Evolutionary conservation across 345 rosid genomes (phyloP), one percentile per base, ranked within the genome.

Genomic region (Triadica sebifera): DNA sequence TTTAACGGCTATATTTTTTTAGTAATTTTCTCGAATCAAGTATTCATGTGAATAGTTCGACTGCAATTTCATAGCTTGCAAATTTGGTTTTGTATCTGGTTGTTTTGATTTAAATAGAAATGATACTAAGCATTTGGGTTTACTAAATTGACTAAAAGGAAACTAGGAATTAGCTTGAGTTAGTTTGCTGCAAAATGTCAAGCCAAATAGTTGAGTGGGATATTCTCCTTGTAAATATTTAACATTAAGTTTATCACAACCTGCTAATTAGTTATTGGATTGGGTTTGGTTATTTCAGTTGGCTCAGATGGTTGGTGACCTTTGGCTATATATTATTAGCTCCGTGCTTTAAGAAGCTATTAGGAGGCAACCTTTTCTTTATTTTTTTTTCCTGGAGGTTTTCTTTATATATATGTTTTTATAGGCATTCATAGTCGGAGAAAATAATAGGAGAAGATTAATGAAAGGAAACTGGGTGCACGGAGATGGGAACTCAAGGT

Each of bases 301-400:
- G 20, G 55, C 71, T 52, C 60, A 69, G 16, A 69, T 69, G 72
- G 72, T 69, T 8, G 41, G 29, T 45, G 50, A 67, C 56, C 70
- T 24, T 67, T 45, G 37, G 8, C 34, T 55, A 8, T 17, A 29
- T 29, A 29, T 29, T 56, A 6, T 53, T 55, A 20, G 6, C 22
- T 70, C 9, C 25, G 29, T 16, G 19, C 53, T 43, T 22, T 57
- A 20, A 43, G 51, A n/a, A 56, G 74, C 41, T 16, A 41, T 57
- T 37, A 4, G 9, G 56, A 39, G 19, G 19, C 6, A 15, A n/a
- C 25, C n/a, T n/a, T 53, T 19, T n/a, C n/a, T n/a, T n/a, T n/a
- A n/a, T n/a, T 43, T 1, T 15, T 41, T 20, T 7, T 37, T 29
- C 1, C 17, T 4, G 19, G 16, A 9, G 41, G 12, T 24, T 57